These are phyloP conservation scores for Scenedesmus sp. DNA, from an alignment of 163 green algal genomes.

Conservation along the genomic window DNA sequence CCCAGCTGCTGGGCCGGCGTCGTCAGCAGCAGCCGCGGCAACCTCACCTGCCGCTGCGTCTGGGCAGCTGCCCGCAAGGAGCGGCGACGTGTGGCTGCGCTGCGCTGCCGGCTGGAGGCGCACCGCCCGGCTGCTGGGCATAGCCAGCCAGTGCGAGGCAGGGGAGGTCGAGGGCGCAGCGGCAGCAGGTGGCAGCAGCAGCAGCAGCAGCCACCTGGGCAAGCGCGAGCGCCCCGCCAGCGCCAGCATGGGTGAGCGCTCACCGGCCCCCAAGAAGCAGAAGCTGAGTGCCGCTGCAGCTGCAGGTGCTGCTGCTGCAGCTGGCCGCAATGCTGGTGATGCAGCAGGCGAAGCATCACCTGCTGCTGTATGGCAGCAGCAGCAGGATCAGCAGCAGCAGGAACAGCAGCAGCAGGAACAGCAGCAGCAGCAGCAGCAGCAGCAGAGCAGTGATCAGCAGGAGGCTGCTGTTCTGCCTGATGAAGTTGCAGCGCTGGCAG, in stretches of 20 bases:
- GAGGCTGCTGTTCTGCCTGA: not conserved
- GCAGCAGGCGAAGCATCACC: not conserved
- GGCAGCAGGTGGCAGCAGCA: not conserved
- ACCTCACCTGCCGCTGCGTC: not conserved
- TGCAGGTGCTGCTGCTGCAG: constrained; percentile 13
- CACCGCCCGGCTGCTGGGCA: not conserved
- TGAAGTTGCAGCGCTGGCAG: constrained; percentile 9
- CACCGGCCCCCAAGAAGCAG: not conserved
- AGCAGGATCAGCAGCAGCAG: too few relatives aligned
- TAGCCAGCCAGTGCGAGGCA: not conserved
- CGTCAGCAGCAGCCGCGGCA: not conserved
- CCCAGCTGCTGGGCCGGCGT: not conserved
- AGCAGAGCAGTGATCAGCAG: not conserved
- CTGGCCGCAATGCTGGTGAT: not conserved
- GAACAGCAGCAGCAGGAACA: too few relatives aligned
- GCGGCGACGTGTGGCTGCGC: not conserved
- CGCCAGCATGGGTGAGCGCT: not conserved
- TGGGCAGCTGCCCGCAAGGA: not conserved
- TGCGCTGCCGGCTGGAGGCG: constrained; percentile 4
- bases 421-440: not conserved
- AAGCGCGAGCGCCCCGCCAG: not conserved
- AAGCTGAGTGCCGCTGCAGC: constrained; percentile 1
- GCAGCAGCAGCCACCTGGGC: not conserved
- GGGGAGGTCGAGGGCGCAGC: not conserved
- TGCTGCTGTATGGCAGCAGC: not conserved